Base-by-base conservation (phyloP, 1,139 yeast species). In the Taphrina confusa region DNA sequence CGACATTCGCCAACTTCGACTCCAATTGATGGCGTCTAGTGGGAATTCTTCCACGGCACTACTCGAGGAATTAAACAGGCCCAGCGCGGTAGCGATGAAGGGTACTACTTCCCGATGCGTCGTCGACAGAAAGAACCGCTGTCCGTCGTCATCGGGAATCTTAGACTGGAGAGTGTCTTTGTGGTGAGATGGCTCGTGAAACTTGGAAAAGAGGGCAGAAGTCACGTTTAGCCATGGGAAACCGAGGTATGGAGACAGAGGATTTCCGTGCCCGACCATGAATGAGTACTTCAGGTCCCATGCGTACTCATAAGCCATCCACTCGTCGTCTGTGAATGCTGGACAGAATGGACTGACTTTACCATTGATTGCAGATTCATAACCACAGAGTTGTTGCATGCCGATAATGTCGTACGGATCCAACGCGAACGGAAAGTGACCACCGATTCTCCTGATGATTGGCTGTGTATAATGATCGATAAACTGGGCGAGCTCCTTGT, bases 31-130 rank as follows among this genome's bases (percentile, higher is more conserved):
- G n/a, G 44, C 31, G 25, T 54, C 58, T 8, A 44, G 23, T 16
- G 58, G 58, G 20, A 54, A 54, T 23, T 54, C 58, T 34, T 54
- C 58, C 3, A 31, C 51, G 16, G 34, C 50, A 4, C 34, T 31
- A 27, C 40, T 54, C 18, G 47, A 36, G 14, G 58, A 54, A 28
- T 54, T 54, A 51, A 54, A 54, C 25, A 54, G 51, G 4, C 58
- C 58, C 33, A 54, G 44, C 3, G 58, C 58, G 11, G 58, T 54
- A 2, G 58, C 58, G 30, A 54, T 44, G 36, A 54, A 44, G 3
- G 58, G 58, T 11, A 47, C 50, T 11, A 54, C 58, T 44, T 54
- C 58, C 22, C 58, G 58, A 25, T 54, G 58, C 2, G 58, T 54
- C 22, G 45, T 40, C 42, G 40, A 28, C n/a, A 54, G 44, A 34